phyloP scores from a whole-genome alignment of 2,329 filamentous ascomycete species.

The Alternaria sp. region DNA sequence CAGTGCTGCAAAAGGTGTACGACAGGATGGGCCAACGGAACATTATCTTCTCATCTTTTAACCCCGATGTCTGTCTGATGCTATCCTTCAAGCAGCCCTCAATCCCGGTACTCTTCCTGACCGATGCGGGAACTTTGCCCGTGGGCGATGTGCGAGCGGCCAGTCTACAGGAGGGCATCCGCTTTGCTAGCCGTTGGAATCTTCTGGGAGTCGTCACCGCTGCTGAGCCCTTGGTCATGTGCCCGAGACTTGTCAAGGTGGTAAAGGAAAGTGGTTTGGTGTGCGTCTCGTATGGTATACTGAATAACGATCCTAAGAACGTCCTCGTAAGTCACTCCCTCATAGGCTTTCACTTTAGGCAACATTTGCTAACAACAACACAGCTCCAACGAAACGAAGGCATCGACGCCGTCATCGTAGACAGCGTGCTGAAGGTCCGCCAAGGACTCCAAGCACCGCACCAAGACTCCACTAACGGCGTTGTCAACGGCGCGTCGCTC shows the following conservation, averaged over 20 bases:
- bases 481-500: slow-evolving; percentile 2
- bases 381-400: slow-evolving; percentile 91
- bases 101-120: slow-evolving; percentile 93
- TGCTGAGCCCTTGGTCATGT: slow-evolving; percentile 87
- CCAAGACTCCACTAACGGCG: slow-evolving; percentile 7
- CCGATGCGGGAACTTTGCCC: slow-evolving; percentile 79
- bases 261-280: slow-evolving; percentile 94
- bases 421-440: slow-evolving; percentile 89
- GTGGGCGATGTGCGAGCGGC: slow-evolving; percentile 90
- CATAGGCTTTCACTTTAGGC: rapidly evolving
- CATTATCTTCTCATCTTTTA: slow-evolving; percentile 96
- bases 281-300: slow-evolving; percentile 89
- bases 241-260: slow-evolving; percentile 85
- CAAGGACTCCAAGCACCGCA: slow-evolving; percentile 75
- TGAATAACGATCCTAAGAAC: slow-evolving; percentile 87
- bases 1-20: slow-evolving; percentile 87
- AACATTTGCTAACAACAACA: slow-evolving; percentile 15
- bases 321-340: slow-evolving; percentile 71
- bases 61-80: slow-evolving; percentile 93
- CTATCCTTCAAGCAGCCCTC: slow-evolving; percentile 96
- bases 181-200: slow-evolving; percentile 95
- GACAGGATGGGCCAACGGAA: slow-evolving; percentile 82
- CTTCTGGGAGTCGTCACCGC: slow-evolving; percentile 87
- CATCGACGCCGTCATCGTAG: slow-evolving; percentile 97
- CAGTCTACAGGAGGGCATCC: slow-evolving; percentile 91